A percentile compares a stretch with the other conserved stretches of the same genome.
phyloP scores from a whole-genome alignment of 805 yeast genomes.

The Lipomyces kockii region DNA sequence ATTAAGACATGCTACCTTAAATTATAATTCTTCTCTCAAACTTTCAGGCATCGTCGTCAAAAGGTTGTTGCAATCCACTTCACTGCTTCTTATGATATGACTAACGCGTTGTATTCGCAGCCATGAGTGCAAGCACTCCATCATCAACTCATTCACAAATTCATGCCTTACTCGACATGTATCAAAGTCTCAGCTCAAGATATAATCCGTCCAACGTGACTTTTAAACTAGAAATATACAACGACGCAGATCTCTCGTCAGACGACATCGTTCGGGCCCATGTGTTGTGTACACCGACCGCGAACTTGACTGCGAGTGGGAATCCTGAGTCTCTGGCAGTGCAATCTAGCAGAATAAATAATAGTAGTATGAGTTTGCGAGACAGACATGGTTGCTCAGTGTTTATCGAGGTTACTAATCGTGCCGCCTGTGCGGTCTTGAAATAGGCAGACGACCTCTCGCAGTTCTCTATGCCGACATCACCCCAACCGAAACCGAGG shows the following conservation, averaged over 20 bases:
- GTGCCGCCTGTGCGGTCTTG: background rate
- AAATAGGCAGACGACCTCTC: background rate
- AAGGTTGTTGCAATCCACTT: background rate
- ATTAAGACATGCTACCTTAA: background rate
- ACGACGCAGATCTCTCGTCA: background rate
- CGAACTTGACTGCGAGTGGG: background rate
- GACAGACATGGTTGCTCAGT: background rate
- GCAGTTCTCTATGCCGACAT: background rate
- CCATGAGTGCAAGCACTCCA: background rate
- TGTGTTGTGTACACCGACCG: background rate
- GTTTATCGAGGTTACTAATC: background rate
- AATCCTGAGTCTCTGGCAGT: background rate
- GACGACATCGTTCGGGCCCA: background rate
- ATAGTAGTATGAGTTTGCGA: background rate
- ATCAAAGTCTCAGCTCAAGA: background rate
- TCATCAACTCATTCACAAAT: background rate
- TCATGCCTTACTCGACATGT: background rate
- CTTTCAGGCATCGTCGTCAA: background rate
- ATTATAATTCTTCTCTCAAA: background rate
- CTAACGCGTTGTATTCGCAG: background rate
- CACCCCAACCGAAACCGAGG: background rate
- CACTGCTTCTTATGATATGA: background rate
- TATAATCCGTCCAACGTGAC: background rate
- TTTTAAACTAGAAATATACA: background rate
- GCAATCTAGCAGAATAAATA: background rate